Evolutionary conservation across 2,329 filamentous ascomycete genomes (phyloP), one percentile per base, ranked within the genome.

Genomic region (Fusarium newnesense): DNA sequence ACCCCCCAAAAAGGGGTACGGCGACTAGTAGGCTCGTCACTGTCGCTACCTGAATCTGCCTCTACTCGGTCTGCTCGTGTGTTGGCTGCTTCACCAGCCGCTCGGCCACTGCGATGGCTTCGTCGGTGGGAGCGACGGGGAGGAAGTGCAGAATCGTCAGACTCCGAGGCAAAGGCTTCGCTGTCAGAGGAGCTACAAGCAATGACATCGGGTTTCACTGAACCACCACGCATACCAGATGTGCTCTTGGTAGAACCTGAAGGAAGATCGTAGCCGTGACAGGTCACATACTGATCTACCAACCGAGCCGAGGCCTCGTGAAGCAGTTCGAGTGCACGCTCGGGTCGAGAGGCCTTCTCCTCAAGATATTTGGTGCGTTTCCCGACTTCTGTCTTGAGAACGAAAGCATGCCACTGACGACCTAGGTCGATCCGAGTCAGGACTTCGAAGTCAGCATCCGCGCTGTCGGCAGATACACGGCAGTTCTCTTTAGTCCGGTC

Each of bases 241-340:
- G 54, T 37, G 15, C 32, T 18, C 43, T 66, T 70, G 54, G 56
- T 64, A 42, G 69, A 44, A 32, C 63, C 60, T 13, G 75, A 72
- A 28, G 70, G 64, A 18, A 74, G 69, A 30, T 72, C 78, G 56
- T 81, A 84, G 52, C 82, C 83, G 52, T 82, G 79, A 30, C 75
- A 74, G n/a, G 66, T 44, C 60, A 82, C 78, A 71, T 70, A 72
- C 49, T 70, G 67, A 64, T 79, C 70, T 46, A 83, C 80, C n/a
- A 80, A 81, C 46, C 81, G 80, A n/a, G 83, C 82, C 15, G 83
- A 82, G 67, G 79, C 81, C 50, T 73, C 65, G 65, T 84, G 81
- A n/a, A 85, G 81, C 21, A 77, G 65, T 57, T 81, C 79, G 10
- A 85, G 73, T 15, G 83, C 83, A 8, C 78, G 78, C 28, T 78